Conservation (phyloP, 1,139 yeast species). For the Lodderomyces jiufengensis region DNA sequence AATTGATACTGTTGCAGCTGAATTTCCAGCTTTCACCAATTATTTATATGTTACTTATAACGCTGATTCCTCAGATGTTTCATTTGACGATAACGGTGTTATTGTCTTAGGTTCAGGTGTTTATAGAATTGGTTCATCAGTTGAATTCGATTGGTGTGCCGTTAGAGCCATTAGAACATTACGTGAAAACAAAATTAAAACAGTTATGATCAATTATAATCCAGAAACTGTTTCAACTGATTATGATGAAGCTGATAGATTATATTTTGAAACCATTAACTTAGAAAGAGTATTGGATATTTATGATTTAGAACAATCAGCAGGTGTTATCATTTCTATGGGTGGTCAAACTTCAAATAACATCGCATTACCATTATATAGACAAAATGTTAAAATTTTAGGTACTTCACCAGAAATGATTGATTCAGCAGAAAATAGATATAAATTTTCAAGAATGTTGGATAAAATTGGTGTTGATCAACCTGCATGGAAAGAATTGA, state of each 20-base stretch:
- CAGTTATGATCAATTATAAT: slow-evolving; percentile 96
- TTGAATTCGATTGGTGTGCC: slow-evolving; percentile 96
- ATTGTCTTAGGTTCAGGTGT: slow-evolving; percentile 95
- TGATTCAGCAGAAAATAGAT: slow-evolving; percentile 97
- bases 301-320: slow-evolving; percentile 85
- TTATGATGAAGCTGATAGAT: slow-evolving; percentile 96
- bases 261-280: slow-evolving; percentile 93
- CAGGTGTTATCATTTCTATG: slow-evolving; percentile 95
- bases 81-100: slow-evolving; percentile 80
- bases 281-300: slow-evolving; percentile 94
- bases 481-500: slow-evolving; percentile 98
- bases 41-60: slow-evolving; percentile 94
- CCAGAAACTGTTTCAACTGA: slow-evolving; percentile 99
- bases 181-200: slow-evolving; percentile 82
- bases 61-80: slow-evolving; percentile 84
- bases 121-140: slow-evolving; percentile 91
- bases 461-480: slow-evolving; percentile 97
- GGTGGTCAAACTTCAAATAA: slow-evolving; percentile 99
- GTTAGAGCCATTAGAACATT: slow-evolving; percentile 93
- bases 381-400: slow-evolving; percentile 91
- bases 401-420: slow-evolving; percentile 99
- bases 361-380: slow-evolving; percentile 88
- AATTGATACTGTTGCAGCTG: slow-evolving; percentile 98
- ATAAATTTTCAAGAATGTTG: slow-evolving; percentile 96
- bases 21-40: slow-evolving; percentile 96